Percentiles rank a stretch among this genome's conserved stretches.
phyloP scores from a whole-genome alignment of 805 yeast species.

The Yarrowia deformans region DNA sequence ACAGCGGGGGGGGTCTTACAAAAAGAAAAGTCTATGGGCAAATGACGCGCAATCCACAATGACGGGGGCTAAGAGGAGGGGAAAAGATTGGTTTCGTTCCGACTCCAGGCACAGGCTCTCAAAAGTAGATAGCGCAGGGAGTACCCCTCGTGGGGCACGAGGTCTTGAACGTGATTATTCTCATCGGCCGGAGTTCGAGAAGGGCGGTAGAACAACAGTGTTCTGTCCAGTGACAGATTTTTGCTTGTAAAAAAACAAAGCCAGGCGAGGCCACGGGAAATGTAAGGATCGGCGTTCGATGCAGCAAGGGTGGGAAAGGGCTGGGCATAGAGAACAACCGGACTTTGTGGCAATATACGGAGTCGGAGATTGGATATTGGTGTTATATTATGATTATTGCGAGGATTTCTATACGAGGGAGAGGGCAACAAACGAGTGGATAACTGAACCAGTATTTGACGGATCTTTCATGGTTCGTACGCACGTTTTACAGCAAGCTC shows the following conservation, averaged over 20 bases:
- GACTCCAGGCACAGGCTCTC: neutral
- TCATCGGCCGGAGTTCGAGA: neutral
- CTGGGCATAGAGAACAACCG: neutral
- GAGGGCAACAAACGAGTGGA: no score
- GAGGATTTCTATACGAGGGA: no score
- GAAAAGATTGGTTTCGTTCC: neutral
- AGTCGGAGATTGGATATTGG: no score
- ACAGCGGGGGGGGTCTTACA: neutral
- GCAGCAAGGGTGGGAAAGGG: conserved; percentile 15
- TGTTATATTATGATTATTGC: no score
- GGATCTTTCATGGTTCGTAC: no score
- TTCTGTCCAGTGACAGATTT: no score
- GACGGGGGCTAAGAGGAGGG: neutral
- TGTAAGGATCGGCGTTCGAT: conserved; percentile 20
- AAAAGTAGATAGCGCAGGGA: conserved; percentile 2
- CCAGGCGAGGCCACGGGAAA: neutral
- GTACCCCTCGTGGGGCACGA: conserved; percentile 5
- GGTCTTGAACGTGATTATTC: neutral
- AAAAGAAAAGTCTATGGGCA: neutral
- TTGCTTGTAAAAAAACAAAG: no score
- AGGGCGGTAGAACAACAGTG: no score
- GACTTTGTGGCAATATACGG: neutral
- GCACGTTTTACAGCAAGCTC: no score
- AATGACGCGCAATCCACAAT: conserved; percentile 5
- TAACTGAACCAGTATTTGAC: no score